Evolutionary conservation across 495 filamentous ascomycete genomes (phyloP).

Genomic region (Talaromyces wortmannii): DNA sequence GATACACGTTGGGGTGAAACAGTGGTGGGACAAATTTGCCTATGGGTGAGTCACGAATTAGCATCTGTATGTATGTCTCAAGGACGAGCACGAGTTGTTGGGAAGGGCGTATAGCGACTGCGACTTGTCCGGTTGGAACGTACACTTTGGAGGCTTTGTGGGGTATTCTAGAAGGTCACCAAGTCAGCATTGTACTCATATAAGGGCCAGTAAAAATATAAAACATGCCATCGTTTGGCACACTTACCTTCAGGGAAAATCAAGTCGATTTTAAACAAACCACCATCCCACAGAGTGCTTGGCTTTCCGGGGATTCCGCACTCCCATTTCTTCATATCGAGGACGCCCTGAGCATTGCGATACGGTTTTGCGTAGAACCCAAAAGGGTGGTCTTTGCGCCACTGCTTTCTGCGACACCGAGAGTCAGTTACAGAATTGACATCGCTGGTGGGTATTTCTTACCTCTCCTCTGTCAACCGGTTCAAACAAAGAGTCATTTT

Average conservation of each 20-base stretch:
- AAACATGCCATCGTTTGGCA: slow-evolving; percentile 3
- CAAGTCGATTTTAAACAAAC: slow-evolving; percentile 88
- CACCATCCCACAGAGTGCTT: slow-evolving; percentile 94
- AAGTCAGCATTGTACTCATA: slow-evolving; percentile 11
- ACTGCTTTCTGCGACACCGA: slow-evolving; percentile 67
- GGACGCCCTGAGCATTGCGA: slow-evolving; percentile 67
- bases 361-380: slow-evolving; percentile 91
- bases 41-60: slow-evolving; percentile 22
- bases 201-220: neutral
- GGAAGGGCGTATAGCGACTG: no score
- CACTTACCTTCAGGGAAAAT: slow-evolving; percentile 88
- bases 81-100: neutral
- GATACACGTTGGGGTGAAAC: slow-evolving; percentile 99
- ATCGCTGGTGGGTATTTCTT: slow-evolving; percentile 12
- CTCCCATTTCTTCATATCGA: slow-evolving; percentile 94
- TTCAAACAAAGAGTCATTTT: slow-evolving; percentile 84
- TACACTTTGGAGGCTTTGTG: slow-evolving; percentile 98
- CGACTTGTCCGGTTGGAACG: slow-evolving; percentile 12
- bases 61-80: slow-evolving; percentile 3
- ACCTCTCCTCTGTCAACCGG: slow-evolving; percentile 88
- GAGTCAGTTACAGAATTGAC: neutral
- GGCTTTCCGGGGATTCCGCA: slow-evolving; percentile 94
- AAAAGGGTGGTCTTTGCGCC: slow-evolving; percentile 94
- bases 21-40: slow-evolving; percentile 96
- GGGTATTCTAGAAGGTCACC: slow-evolving; percentile 69